Evolutionary conservation across 2,329 filamentous ascomycete genomes (phyloP).

Genomic region (Fusarium beomiforme): DNA sequence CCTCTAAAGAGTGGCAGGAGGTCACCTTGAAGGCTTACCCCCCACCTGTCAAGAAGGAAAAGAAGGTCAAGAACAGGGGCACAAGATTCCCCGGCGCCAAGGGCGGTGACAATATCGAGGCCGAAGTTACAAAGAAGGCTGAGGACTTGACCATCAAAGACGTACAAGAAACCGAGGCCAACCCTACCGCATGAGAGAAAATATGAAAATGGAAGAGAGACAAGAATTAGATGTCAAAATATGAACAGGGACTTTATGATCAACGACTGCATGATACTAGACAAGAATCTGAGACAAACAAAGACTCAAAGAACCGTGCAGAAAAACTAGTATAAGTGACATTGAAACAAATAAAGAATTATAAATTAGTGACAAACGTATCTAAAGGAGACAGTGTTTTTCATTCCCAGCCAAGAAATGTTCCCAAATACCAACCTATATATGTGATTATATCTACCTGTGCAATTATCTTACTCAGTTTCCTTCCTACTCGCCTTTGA

Average conservation of each 20-base stretch:
- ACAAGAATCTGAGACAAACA: not conserved
- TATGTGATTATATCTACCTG: not conserved
- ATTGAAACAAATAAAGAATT: constrained; percentile 8
- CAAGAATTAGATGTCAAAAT: not conserved
- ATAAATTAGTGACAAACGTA: not conserved
- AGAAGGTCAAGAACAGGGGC: constrained; percentile 82
- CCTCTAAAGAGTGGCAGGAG: constrained; percentile 79
- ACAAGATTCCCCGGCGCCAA: constrained; percentile 65
- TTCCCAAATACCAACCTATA: not conserved
- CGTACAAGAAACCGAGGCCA: constrained; percentile 9
- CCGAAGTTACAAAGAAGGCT: constrained; percentile 19
- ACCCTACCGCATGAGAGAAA: constrained; percentile 17
- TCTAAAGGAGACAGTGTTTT: not conserved
- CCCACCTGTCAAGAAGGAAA: constrained; percentile 73
- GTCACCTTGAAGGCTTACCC: constrained; percentile 82
- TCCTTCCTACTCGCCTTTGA: not conserved
- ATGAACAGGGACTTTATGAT: not conserved
- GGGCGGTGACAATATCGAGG: constrained; percentile 11
- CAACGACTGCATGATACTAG: not conserved
- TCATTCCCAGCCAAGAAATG: not conserved
- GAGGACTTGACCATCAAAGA: constrained; percentile 28
- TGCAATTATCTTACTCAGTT: not conserved
- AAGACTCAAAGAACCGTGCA: not conserved
- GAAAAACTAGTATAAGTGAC: constrained; percentile 11
- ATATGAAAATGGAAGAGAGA: not conserved